Base-by-base conservation (phyloP, 148 eudicot genomes). In the Mesembryanthemum crystallinum region DNA sequence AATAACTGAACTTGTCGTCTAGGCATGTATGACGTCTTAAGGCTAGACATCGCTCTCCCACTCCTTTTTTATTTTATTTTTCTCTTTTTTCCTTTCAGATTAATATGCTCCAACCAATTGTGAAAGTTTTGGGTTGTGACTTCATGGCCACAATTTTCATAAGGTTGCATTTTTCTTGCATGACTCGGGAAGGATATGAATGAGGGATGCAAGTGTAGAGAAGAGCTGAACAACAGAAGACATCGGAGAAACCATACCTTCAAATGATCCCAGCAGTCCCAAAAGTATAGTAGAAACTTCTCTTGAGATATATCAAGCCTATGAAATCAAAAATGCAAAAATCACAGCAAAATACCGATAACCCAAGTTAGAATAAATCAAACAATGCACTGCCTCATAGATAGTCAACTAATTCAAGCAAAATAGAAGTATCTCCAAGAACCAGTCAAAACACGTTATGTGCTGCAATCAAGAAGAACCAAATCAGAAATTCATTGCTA, bases 251-350 rank as follows among this genome's bases (percentile, higher is more conserved):
- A 49, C 27, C 37, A 71, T 88, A 92, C 97, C 95, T 80, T 85
- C 77, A 92, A 76, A 70, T 90, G 86, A 78, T 90, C 84, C 95
- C 95, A 92, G 72, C 93, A 90, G 55, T 88, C 93, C 97, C 97
- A 92, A 77, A 92, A 92, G 74, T 92, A 84, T 64, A 67, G 80
- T 65, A 92, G 82, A 80, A 92, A 92, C 66, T 83, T 87, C 75
- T 88, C 91, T 81, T 90, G 86, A 23, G 88, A 78, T 78, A 92
- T 90, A 73, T 92, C 93, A 77, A 81, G 73, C 85, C 97, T 92
- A 79, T 45, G 14, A 11, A 45, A 8, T 8, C 77, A 82, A 82
- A 74, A 71, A 65, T 61, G 71, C 64, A 60, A 45, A 51, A 27
- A 73, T 75, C 14, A 74, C 25, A 65, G 17, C 4, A 17, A 7